Percentiles rank a stretch among this genome's conserved stretches.
These are phyloP conservation scores for Podosphaera fusca DNA, from an alignment of 2,329 filamentous ascomycete genomes.

Conservation along the genomic window DNA sequence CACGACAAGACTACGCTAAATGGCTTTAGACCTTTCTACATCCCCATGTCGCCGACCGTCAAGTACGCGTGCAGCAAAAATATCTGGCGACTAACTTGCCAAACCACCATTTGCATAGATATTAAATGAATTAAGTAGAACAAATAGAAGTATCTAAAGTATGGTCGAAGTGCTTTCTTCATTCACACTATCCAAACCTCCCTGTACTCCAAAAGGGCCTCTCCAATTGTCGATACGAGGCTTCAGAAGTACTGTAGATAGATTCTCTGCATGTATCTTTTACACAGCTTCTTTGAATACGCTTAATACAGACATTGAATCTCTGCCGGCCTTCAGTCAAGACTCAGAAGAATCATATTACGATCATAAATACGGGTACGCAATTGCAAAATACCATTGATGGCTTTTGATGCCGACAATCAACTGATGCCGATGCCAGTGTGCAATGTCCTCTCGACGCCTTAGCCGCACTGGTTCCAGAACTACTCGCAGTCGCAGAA, in stretches of 20 bases:
- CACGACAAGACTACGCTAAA: neutral
- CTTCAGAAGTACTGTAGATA: too few species aligned
- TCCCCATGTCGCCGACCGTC: neutral
- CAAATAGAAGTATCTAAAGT: too few species aligned
- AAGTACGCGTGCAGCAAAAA: neutral
- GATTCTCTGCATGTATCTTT: too few species aligned
- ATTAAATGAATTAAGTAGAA: too few species aligned
- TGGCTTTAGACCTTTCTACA: neutral
- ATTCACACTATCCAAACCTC: too few species aligned
- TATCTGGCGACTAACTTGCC: neutral
- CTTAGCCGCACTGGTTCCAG: slow-evolving; percentile 10
- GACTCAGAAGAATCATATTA: neutral
- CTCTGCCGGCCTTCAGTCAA: neutral
- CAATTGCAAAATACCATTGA: neutral
- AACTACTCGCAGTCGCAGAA: slow-evolving; percentile 7
- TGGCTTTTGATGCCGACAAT: neutral
- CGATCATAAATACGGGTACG: neutral
- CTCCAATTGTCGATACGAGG: too few species aligned
- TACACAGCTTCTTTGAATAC: too few species aligned
- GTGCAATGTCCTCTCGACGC: slow-evolving; percentile 11
- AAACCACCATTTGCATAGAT: neutral
- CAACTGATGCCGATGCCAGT: neutral
- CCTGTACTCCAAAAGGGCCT: too few species aligned
- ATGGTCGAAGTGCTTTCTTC: too few species aligned
- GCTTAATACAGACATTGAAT: too few species aligned